Evolutionary conservation across 2,329 filamentous ascomycete species (phyloP).

Genomic region (Didymella exigua): DNA sequence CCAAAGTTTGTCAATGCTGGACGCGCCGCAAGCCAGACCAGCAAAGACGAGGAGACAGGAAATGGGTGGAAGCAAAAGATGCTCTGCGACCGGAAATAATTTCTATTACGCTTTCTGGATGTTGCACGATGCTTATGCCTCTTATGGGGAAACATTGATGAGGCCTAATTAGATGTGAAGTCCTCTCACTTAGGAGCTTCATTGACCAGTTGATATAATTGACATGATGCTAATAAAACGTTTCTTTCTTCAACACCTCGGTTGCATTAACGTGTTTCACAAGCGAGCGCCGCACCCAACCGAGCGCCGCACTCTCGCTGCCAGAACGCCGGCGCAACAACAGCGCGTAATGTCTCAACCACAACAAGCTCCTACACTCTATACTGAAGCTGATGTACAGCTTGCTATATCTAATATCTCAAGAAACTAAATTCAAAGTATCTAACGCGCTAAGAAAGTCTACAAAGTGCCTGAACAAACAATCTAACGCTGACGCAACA

Average conservation of each 20-base stretch:
- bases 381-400: no score
- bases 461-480: no score
- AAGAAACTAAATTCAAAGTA: no score
- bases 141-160: background rate
- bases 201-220: slow-evolving; percentile 5
- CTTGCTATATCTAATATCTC: no score
- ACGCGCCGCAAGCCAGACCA: slow-evolving; percentile 27
- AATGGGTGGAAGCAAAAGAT: slow-evolving; percentile 17
- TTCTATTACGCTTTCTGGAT: background rate
- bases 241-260: background rate
- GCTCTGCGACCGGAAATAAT: slow-evolving; percentile 10
- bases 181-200: background rate
- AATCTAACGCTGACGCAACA: no score
- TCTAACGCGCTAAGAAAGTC: no score
- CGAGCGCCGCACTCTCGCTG: no score
- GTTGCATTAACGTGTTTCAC: no score
- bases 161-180: background rate
- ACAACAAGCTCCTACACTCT: no score
- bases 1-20: slow-evolving; percentile 43
- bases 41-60: slow-evolving; percentile 25
- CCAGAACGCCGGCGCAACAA: no score
- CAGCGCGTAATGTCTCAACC: no score
- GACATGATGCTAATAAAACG: slow-evolving; percentile 7
- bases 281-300: no score
- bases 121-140: background rate